Base-by-base conservation (phyloP, 1,284 basidiomycete genomes). In the Austroboletus niveus region DNA sequence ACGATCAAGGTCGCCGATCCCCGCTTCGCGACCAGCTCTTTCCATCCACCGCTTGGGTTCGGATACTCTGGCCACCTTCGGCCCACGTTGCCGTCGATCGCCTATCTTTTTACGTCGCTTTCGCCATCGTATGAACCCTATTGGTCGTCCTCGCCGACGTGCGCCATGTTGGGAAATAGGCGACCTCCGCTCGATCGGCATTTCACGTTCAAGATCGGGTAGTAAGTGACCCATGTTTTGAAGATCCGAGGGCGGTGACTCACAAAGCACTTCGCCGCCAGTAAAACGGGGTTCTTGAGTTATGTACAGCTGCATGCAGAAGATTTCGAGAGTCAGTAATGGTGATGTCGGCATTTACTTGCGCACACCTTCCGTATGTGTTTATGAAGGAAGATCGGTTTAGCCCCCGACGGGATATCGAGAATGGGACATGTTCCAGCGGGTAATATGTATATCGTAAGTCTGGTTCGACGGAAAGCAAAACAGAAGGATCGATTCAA, bases 71-170 rank as follows among this genome's bases (percentile, higher is more conserved):
- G 54, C 32, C 47, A 48, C 27, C 31, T 34, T 34, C 62, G 55
- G 27, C 58, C 63, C 2, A 47, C 56, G n/a, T 61, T 72, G 24
- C 64, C 69, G 1, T 65, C 71, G 34, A 67, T 76, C 54, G 65
- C 60, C n/a, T 69, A 76, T 48, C 62, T 75, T 22, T 68, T 71
- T 31, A 75, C 74, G 0, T 71, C 72, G 1, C 52, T 57, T 30
- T 55, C 58, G 38, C 50, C 60, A 4, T 58, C 57, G 4, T 68
- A 67, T 24, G 60, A 67, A 34, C 67, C 74, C 11, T 61, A 70
- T 57, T 76, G 74, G 74, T 66, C 69, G 32, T 63, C 74, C 38
- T 60, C 65, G 35, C 64, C 74, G 14, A 49, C 64, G 52, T 45
- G 57, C 29, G 52, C 62, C n/a, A 46, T 59, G 22, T 55, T 57